These are phyloP conservation scores for Cephalotrichum gorgonifer DNA, from an alignment of 2,329 filamentous ascomycete genomes.

Conservation along the genomic window DNA sequence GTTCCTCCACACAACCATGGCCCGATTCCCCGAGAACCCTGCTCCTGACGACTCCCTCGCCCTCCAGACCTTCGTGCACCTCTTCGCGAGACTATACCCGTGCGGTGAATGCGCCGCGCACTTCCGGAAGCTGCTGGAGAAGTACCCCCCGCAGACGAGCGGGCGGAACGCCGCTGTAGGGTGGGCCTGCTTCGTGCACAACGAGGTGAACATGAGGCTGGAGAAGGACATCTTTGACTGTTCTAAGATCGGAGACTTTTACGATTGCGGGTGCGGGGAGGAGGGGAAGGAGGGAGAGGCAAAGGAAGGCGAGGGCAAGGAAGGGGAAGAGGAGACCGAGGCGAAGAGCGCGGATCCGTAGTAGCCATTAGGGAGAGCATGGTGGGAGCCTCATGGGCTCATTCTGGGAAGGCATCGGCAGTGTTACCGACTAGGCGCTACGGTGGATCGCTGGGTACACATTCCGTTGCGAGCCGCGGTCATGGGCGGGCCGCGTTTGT, in stretches of 20 bases:
- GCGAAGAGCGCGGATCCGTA: not conserved
- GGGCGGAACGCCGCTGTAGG: slow-evolving; percentile 53
- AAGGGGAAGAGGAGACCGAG: not conserved
- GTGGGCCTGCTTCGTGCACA: slow-evolving; percentile 60
- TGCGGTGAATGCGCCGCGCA: slow-evolving; percentile 61
- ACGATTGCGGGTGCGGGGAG: slow-evolving; percentile 63
- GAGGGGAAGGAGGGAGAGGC: slow-evolving; percentile 32
- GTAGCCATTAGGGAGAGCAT: not conserved
- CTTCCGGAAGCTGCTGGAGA: slow-evolving; percentile 50
- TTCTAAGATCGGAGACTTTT: slow-evolving; percentile 57
- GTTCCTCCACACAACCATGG: slow-evolving; percentile 61
- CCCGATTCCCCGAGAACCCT: slow-evolving; percentile 57
- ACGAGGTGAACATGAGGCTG: slow-evolving; percentile 54
- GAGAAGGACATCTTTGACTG: slow-evolving; percentile 56
- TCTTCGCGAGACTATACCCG: slow-evolving; percentile 60
- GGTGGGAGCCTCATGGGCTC: not conserved
- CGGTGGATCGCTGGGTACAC: not conserved
- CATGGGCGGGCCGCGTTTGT: not conserved
- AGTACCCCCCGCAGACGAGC: slow-evolving; percentile 56
- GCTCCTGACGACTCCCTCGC: slow-evolving; percentile 51
- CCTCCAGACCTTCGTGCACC: slow-evolving; percentile 53
- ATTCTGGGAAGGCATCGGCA: not conserved
- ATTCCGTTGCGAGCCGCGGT: not conserved
- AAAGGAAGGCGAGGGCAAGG: slow-evolving; percentile 16
- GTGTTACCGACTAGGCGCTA: not conserved